phyloP scores from a whole-genome alignment of 176 grass and related monocot genomes.

The Zea mays region Zm-B73-REFERENCE-NAM-5.0 NC_050100.1:175696501-175697000 shows the following conservation, averaged over 20 bases:
- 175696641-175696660: conserved; percentile 40
- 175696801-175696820: neutral
- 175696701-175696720: neutral
- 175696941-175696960: neutral
- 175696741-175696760: neutral
- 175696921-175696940: neutral
- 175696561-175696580: neutral
- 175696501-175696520: neutral
- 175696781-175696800: conserved; percentile 3
- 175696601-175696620: conserved; percentile 38
- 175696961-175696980: neutral
- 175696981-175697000: conserved; percentile 6
- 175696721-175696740: neutral
- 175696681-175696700: neutral
- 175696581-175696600: conserved; percentile 12
- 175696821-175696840: neutral
- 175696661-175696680: neutral
- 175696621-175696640: conserved; percentile 39
- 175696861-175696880: conserved; percentile 7
- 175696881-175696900: conserved; percentile 4
- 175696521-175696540: neutral
- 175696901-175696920: neutral
- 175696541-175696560: neutral
- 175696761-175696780: neutral
- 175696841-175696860: neutral